Evolutionary conservation across 306 rosid species (phyloP).

Genomic region (Pyrus pyrifolia): DNA sequence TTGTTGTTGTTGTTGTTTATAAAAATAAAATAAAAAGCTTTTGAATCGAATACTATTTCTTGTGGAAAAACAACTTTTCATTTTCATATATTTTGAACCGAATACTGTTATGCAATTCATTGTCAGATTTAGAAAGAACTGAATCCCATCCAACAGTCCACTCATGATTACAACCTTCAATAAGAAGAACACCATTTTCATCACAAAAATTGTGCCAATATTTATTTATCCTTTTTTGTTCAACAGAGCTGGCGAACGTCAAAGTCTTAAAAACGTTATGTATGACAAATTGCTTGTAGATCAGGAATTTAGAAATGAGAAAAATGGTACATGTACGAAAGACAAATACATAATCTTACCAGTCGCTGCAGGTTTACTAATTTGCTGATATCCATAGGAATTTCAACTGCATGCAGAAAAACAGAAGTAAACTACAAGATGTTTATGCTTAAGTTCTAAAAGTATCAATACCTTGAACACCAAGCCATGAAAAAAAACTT

Average conservation of each 20-base stretch:
- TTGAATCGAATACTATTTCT: not conserved
- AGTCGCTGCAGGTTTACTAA: conserved; percentile 71
- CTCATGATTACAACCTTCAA: not conserved
- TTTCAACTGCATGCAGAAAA: conserved; percentile 56
- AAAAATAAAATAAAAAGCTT: not conserved
- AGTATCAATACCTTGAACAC: not conserved
- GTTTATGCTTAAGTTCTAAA: not conserved
- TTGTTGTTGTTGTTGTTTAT: too few relatives aligned
- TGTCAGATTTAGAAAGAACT: not conserved
- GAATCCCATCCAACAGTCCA: not conserved
- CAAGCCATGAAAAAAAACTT: not conserved
- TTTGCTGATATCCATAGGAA: conserved; percentile 73
- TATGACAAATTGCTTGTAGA: not conserved
- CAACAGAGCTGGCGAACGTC: not conserved
- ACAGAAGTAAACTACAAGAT: not conserved
- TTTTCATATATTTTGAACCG: not conserved
- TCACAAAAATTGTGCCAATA: not conserved
- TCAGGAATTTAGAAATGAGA: not conserved
- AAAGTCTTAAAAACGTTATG: not conserved
- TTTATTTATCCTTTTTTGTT: not conserved
- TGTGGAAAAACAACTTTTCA: not conserved
- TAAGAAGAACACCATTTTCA: not conserved
- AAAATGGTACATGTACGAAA: conserved; percentile 8
- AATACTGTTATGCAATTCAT: not conserved
- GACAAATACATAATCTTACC: conserved; percentile 41